Evolutionary conservation across 2,329 filamentous ascomycete genomes (phyloP).

Genomic region (Camillea tinctor): DNA sequence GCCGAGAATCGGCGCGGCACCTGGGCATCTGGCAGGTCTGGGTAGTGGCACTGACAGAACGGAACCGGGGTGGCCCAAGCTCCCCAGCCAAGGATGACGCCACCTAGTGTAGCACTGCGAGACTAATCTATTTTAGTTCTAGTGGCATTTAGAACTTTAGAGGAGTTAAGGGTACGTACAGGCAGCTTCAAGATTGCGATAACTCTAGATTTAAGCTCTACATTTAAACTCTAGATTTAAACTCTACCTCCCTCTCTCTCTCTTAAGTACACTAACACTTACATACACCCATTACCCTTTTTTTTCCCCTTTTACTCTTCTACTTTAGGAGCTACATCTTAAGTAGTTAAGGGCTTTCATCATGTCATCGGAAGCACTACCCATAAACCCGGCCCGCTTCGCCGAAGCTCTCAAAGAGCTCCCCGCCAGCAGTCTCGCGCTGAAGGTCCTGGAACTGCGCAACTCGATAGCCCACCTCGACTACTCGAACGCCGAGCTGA

Average conservation of each 20-base stretch:
- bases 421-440: constrained; percentile 63
- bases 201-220: too few species aligned
- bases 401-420: constrained; percentile 66
- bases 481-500: constrained; percentile 71
- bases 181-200: constrained; percentile 26
- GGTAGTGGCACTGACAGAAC: not conserved
- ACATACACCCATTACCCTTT: not conserved
- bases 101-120: too few species aligned
- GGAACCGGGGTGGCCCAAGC: constrained; percentile 18
- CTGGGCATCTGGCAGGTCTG: not conserved
- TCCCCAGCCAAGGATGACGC: too few species aligned
- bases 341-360: constrained; percentile 3
- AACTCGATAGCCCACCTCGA: constrained; percentile 74
- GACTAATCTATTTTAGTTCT: too few species aligned
- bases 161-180: too few species aligned
- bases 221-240: too few species aligned
- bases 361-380: constrained; percentile 63
- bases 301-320: too few species aligned
- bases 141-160: too few species aligned
- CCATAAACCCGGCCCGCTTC: constrained; percentile 63
- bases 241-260: not conserved
- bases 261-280: too few species aligned
- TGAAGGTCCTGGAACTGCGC: constrained; percentile 73
- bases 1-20: not conserved
- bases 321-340: not conserved